Evolutionary conservation across 495 filamentous ascomycete species (phyloP).

Genomic region (Aspergillus taichungensis): DNA sequence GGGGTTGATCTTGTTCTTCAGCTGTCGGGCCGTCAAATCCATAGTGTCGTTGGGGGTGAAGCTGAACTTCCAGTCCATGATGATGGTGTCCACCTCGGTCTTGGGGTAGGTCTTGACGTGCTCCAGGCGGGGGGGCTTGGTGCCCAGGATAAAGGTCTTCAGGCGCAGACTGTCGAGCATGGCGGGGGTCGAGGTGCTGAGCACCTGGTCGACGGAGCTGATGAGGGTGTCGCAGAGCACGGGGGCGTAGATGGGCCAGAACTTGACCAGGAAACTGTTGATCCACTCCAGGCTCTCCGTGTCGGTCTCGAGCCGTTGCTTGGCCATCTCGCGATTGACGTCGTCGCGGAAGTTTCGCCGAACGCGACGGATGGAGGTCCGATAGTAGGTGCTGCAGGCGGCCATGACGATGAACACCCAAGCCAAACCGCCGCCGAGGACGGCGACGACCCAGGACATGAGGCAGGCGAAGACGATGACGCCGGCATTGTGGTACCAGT

Average conservation of each 20-base stretch:
- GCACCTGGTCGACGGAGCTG: slow-evolving; percentile 86
- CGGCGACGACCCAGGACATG: slow-evolving; percentile 78
- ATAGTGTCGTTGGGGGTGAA: slow-evolving; percentile 92
- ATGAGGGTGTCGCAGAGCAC: slow-evolving; percentile 88
- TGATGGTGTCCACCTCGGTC: slow-evolving; percentile 84
- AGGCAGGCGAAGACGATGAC: slow-evolving; percentile 91
- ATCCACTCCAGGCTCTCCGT: slow-evolving; percentile 96
- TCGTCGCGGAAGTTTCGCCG: slow-evolving; percentile 96
- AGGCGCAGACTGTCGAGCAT: slow-evolving; percentile 90
- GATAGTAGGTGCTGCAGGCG: slow-evolving; percentile 86
- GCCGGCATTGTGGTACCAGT: slow-evolving; percentile 96
- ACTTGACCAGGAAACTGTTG: slow-evolving; percentile 96
- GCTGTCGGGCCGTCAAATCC: slow-evolving; percentile 81
- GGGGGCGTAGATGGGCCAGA: slow-evolving; percentile 97
- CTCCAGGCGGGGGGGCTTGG: slow-evolving; percentile 91
- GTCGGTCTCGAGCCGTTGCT: slow-evolving; percentile 83
- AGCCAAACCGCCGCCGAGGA: slow-evolving; percentile 80
- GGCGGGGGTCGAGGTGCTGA: slow-evolving; percentile 81
- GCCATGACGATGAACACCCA: slow-evolving; percentile 95
- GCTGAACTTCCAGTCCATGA: slow-evolving; percentile 99
- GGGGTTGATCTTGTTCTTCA: slow-evolving; percentile 93
- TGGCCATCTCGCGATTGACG: slow-evolving; percentile 82
- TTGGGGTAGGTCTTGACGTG: slow-evolving; percentile 98
- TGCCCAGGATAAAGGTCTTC: slow-evolving; percentile 83
- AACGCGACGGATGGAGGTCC: slow-evolving; percentile 87